Base-by-base conservation (phyloP, 2,329 filamentous ascomycete genomes). In the Lecanosticta acicola region DNA sequence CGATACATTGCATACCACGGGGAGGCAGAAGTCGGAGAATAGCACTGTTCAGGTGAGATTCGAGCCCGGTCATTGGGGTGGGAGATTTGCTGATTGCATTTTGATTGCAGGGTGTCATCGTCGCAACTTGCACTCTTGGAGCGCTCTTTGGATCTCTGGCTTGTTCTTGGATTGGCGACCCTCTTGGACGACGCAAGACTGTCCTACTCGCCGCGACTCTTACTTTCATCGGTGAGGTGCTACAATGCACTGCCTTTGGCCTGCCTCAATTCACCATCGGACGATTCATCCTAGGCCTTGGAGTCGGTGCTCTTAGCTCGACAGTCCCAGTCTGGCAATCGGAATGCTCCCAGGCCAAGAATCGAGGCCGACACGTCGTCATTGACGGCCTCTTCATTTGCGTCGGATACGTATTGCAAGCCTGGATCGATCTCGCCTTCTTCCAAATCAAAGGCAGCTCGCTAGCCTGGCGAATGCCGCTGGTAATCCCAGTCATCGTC, bases 281-380 rank as follows among this genome's bases (percentile, higher is more conserved):
- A 0, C 64, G 73, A 34, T 61, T 73, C 37, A 64, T 75, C 36
- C 59, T 70, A 4, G 72, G 71, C 10, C 51, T 67, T 20, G 72
- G 72, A 5, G 63, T 72, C 11, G 72, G 70, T 37, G 65, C 61
- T 48, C 61, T 71, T n/a, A 67, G 61, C 24, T 68, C 64, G 32
- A 73, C 67, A 3, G 69, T 73, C 0, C 72, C 72, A 0, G 70
- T 72, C 2, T 75, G 72, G 72, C 72, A 70, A 32, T 65, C 63
- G 10, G 67, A 70, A 43, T 68, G 66, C 42, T 65, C 65, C 3
- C 61, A 59, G 5, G 55, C 67, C 9, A 60, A 64, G 49, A 68
- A 68, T 43, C 64, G 67, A 38, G 67, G 67, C 39, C 64, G 65
- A 41, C 66, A 68, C 51, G 67, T 69, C 32, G 66, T 70, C 4